Conservation (phyloP, 2,329 filamentous ascomycete species). For the Lecanicillium sp. region DNA sequence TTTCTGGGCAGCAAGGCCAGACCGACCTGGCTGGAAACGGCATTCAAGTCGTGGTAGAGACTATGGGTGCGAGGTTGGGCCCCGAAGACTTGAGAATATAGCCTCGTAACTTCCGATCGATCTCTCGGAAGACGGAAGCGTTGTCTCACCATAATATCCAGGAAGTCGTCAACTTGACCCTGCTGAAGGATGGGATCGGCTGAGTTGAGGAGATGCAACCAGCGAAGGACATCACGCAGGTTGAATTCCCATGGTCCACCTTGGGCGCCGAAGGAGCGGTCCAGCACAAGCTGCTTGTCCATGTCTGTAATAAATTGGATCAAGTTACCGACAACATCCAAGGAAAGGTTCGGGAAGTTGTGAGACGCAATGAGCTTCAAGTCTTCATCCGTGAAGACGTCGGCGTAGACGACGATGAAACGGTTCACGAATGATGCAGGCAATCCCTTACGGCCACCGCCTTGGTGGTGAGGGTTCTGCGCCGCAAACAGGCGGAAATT, state of each 20-base stretch:
- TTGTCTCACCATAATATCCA: conserved; percentile 77
- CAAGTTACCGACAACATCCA: conserved; percentile 56
- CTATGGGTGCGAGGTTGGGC: conserved; percentile 48
- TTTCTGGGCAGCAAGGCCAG: conserved; percentile 64
- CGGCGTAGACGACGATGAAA: conserved; percentile 96
- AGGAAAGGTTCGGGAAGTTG: conserved; percentile 61
- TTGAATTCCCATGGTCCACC: conserved; percentile 94
- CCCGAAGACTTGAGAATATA: conserved; percentile 63
- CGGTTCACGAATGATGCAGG: conserved; percentile 96
- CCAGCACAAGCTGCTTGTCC: conserved; percentile 61
- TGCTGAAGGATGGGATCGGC: conserved; percentile 54
- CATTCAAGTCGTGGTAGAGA: conserved; percentile 65
- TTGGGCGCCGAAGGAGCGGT: conserved; percentile 52
- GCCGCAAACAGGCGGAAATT: conserved; percentile 94
- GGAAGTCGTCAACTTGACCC: conserved; percentile 62
- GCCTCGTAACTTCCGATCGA: conserved; percentile 53
- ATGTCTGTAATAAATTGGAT: conserved; percentile 78
- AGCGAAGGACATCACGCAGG: conserved; percentile 80
- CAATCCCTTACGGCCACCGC: conserved; percentile 88
- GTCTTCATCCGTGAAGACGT: conserved; percentile 78
- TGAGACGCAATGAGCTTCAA: conserved; percentile 74
- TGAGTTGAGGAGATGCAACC: conserved; percentile 60
- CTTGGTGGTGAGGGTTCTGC: conserved; percentile 96
- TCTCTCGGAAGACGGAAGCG: conserved; percentile 74
- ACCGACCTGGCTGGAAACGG: conserved; percentile 68